phyloP scores from a whole-genome alignment of 2,329 filamentous ascomycete genomes.

The Xylaria sp. region DNA sequence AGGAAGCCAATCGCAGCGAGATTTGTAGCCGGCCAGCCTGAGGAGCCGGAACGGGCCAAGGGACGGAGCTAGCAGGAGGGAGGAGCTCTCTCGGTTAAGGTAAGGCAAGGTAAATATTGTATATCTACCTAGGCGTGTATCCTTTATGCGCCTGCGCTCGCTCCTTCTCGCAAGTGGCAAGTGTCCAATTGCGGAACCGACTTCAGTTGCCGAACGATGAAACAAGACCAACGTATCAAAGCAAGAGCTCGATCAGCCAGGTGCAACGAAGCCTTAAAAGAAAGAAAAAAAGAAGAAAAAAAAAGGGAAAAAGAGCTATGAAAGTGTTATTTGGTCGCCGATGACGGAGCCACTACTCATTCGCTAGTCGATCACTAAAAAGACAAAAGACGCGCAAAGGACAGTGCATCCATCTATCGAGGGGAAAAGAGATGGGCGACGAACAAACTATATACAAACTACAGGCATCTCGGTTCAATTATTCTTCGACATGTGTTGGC shows the following conservation, averaged over 20 bases:
- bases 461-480: constrained; percentile 8
- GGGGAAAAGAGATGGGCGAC: constrained; percentile 4
- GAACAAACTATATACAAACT: constrained; percentile 6
- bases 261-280: not conserved
- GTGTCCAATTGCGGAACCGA: constrained; percentile 4
- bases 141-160: not conserved
- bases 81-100: too few relatives aligned
- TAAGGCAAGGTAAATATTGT: too few relatives aligned
- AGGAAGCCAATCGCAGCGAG: constrained; percentile 37
- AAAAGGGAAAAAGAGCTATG: constrained; percentile 18
- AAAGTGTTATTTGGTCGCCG: constrained; percentile 21
- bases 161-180: constrained; percentile 1
- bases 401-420: not conserved
- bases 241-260: not conserved
- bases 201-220: constrained; percentile 18
- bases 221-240: not conserved
- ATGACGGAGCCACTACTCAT: constrained; percentile 35
- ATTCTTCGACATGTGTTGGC: constrained; percentile 5
- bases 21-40: constrained; percentile 27
- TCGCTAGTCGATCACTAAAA: not conserved
- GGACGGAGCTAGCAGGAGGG: constrained; percentile 12
- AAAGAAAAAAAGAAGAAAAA: not conserved
- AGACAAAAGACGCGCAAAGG: constrained; percentile 1
- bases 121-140: not conserved
- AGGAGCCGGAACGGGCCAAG: constrained; percentile 31